These are phyloP conservation scores for Diaporthe vaccinii DNA, from an alignment of 2,329 filamentous ascomycete species.

Conservation along the genomic window DNA sequence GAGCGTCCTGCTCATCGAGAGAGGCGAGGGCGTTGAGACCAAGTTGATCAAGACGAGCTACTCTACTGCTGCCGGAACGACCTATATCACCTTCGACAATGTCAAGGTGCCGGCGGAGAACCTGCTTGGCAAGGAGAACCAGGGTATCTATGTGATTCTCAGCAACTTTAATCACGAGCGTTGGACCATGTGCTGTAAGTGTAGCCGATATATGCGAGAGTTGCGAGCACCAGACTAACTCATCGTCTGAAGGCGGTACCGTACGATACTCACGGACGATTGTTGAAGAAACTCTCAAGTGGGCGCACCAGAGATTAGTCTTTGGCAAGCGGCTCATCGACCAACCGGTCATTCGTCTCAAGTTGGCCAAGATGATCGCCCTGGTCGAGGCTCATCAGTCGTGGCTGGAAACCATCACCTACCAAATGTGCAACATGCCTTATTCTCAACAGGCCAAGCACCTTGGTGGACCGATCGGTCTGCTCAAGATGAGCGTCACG, in stretches of 20 bases:
- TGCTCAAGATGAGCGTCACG: slow-evolving; percentile 85
- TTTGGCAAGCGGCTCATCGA: slow-evolving; percentile 87
- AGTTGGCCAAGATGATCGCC: slow-evolving; percentile 91
- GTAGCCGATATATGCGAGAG: background rate
- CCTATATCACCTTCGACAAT: slow-evolving; percentile 86
- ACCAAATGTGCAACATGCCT: slow-evolving; percentile 89
- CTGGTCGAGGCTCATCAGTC: slow-evolving; percentile 85
- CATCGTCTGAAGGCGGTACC: slow-evolving; percentile 60
- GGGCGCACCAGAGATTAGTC: slow-evolving; percentile 88
- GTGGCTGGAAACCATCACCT: slow-evolving; percentile 87
- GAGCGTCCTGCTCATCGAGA: slow-evolving; percentile 81
- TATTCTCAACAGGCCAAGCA: slow-evolving; percentile 82
- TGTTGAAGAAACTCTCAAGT: slow-evolving; percentile 88
- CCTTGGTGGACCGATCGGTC: slow-evolving; percentile 83
- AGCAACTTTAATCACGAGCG: slow-evolving; percentile 92
- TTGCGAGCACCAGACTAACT: background rate
- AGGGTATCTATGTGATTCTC: slow-evolving; percentile 87
- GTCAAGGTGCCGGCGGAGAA: slow-evolving; percentile 87
- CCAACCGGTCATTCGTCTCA: slow-evolving; percentile 86
- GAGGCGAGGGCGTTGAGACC: slow-evolving; percentile 81
- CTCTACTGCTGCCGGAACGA: slow-evolving; percentile 82
- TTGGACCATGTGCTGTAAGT: slow-evolving; percentile 79
- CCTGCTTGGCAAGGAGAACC: slow-evolving; percentile 84
- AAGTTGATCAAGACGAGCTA: slow-evolving; percentile 86
- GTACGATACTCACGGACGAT: slow-evolving; percentile 76